phyloP scores from a whole-genome alignment of 140 eudicot genomes.

The Erigeron philadelphicus region DNA sequence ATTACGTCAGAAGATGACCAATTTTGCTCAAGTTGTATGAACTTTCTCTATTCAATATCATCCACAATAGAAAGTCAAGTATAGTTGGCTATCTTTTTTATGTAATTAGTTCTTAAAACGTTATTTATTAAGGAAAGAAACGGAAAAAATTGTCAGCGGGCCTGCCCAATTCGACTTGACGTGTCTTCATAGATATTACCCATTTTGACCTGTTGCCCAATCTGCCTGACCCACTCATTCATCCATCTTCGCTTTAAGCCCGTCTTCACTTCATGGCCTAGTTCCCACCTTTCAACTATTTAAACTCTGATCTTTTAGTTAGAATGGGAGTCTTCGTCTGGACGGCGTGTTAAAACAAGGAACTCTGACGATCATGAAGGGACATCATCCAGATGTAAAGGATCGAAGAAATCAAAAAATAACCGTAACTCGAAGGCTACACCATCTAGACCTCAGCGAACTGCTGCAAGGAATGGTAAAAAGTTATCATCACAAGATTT shows the following conservation, averaged over 20 bases:
- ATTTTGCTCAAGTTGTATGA: not conserved
- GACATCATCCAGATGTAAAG: constrained; percentile 47
- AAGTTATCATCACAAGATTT: constrained; percentile 38
- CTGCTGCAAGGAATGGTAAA: constrained; percentile 58
- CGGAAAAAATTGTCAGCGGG: not conserved
- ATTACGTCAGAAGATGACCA: no score
- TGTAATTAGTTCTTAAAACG: not conserved
- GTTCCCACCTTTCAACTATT: not conserved
- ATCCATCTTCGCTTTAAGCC: not conserved
- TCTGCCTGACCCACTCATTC: no score
- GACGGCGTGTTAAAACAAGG: constrained; percentile 57
- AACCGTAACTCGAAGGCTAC: constrained; percentile 34
- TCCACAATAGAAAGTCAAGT: not conserved
- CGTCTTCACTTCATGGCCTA: no score
- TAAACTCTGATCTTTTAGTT: constrained; percentile 40
- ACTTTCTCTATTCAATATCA: not conserved
- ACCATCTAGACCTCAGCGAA: constrained; percentile 75
- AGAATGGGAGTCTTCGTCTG: constrained; percentile 44
- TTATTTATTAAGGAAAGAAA: not conserved
- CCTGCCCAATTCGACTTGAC: not conserved
- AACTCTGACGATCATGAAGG: constrained; percentile 46
- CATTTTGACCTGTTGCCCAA: not conserved
- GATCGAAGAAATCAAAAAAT: constrained; percentile 44
- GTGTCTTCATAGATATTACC: not conserved
- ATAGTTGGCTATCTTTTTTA: not conserved